Evolutionary conservation across 768 basidiomycete species (phyloP), one percentile per base, ranked within the genome.

Genomic region (Agrocybe praecox): DNA sequence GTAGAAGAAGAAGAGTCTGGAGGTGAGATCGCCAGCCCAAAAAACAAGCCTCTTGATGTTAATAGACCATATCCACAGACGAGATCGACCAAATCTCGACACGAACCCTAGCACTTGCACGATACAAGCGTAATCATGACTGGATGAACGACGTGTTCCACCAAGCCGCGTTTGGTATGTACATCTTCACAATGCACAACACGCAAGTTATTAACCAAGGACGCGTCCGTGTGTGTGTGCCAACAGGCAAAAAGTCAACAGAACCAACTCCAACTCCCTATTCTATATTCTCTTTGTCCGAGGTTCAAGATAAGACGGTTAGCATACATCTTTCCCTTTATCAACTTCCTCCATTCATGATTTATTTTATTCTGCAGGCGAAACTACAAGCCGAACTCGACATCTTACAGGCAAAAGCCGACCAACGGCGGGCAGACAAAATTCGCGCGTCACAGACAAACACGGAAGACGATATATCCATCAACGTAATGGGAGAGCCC

Each of bases 131-230:
- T 6, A 94, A 94, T 64, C 90, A 93, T 64, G 91, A 92, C 44
- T 76, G 88, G 57, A 94, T 94, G 90, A 88, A 88, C 65, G 88
- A 88, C 43, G 87, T 94, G 1, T 92, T 94, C 69, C 79, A 77
- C 60, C 80, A 83, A 61, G 90, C 91, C 21, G 88, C 87, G 0
- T 88, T 84, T 63, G 84, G 90, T 79, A 52, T 32, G 70, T 58
- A 11, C 54, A 55, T 24, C 14, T 33, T 23, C 26, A 9, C 9
- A 18, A 36, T 45, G 40, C 34, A 18, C 32, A 21, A 51, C 9
- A 21, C n/a, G n/a, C n/a, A 6, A 44, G 24, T 32, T 44, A 52
- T 10, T 47, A n/a, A 21, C 34, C 18, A 15, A 5, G n/a, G 34
- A 40, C 24, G 10, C 26, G 26, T 29, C 26, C 26, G 9, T 29